Base-by-base conservation (phyloP, 2,329 filamentous ascomycete species). In the Neurospora sp. region DNA sequence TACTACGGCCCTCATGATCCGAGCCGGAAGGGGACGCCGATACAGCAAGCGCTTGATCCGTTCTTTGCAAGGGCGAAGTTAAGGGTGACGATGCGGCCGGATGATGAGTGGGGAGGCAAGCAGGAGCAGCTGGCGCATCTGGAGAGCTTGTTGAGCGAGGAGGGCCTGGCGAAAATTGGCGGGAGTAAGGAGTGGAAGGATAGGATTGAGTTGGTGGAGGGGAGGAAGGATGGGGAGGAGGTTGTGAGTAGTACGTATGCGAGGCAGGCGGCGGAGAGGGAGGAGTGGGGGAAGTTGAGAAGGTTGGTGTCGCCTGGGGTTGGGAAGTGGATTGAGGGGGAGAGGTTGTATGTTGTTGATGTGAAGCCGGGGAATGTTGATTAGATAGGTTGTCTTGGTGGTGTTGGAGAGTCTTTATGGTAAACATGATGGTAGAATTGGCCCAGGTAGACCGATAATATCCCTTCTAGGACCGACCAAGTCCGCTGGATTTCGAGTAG, bases 61-160 rank as follows among this genome's bases (percentile, higher is more conserved):
- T 91, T 93, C 76, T 89, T 94, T 73, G 1, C 83, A 28, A 28
- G 83, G 13, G 86, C 92, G 68, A 82, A 83, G 70, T 78, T 94
- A 68, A 82, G 87, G 13, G 88, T 93, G 1, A 90, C 87, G 67
- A 84, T 89, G 77, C 83, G 92, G 66, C 83, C 87, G 0, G 86
- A 86, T 68, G 85, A 85, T 33, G 83, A 84, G 62, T 91, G 88
- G 84, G 90, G 89, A 1, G 81, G 78, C 62, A 84, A 81, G 36
- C 82, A 80, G 71, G 83, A 84, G 70, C 89, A 92, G 79, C 74
- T 79, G 67, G 78, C 72, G 9, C 91, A 89, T 77, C 74, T 92
- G 19, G 77, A 82, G 39, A 76, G 76, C 8, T 76, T 93, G 69
- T 77, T 77, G 23, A 78, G 78, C 2, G 84, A 83, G 0, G 77